These are phyloP conservation scores for Ampelocalamus luodianensis DNA, from an alignment of 176 grass and related monocot genomes.

Conservation along the genomic window DNA sequence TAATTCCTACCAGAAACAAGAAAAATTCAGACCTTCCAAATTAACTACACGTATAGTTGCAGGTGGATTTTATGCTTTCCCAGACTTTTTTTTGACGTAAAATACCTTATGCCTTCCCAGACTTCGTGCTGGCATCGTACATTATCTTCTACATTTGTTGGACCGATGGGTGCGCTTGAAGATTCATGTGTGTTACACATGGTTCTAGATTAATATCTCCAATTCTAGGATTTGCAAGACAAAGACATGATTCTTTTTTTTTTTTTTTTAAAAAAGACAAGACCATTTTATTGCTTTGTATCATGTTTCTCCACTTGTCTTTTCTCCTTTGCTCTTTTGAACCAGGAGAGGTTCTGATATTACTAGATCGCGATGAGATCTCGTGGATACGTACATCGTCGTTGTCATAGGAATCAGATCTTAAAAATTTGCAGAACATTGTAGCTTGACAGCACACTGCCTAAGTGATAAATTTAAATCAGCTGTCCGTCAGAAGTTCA, in stretches of 20 bases:
- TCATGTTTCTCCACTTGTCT: constrained; percentile 25
- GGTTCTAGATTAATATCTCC: background rate
- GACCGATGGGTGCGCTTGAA: background rate
- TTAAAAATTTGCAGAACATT: background rate
- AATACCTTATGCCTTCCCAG: background rate
- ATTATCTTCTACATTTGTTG: background rate
- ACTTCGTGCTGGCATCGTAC: background rate
- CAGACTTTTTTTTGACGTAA: too few relatives aligned
- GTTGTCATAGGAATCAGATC: background rate
- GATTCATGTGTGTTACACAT: background rate
- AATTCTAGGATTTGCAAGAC: background rate
- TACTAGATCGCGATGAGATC: constrained; percentile 30
- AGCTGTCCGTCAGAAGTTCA: background rate
- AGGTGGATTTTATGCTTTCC: background rate
- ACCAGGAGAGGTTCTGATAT: constrained; percentile 31
- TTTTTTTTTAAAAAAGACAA: background rate
- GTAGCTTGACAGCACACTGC: background rate
- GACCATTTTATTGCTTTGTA: constrained; percentile 16
- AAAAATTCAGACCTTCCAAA: too few relatives aligned
- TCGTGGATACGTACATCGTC: background rate
- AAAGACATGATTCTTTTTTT: background rate
- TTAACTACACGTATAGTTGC: background rate
- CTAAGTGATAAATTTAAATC: background rate
- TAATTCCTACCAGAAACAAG: too few relatives aligned
- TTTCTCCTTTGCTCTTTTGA: constrained; percentile 10